Conservation (phyloP, 129 eudicot species). For the Heracleum sosnowskyi region DNA sequence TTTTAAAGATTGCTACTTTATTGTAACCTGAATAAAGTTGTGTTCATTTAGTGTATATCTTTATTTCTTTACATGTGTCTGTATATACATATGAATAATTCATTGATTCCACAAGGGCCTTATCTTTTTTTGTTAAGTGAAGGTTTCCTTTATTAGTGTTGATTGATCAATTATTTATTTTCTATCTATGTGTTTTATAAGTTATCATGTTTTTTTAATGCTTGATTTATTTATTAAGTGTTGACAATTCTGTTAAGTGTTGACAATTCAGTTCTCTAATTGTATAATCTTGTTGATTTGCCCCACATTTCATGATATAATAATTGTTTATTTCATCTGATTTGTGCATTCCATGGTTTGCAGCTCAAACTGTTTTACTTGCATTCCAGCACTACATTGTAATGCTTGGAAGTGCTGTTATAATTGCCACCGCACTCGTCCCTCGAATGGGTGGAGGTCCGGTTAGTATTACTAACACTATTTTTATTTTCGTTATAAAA, state of each 20-base stretch:
- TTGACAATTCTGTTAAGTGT: not conserved
- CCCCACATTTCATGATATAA: not conserved
- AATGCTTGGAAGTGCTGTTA: slow-evolving; percentile 79
- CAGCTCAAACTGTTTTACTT: slow-evolving; percentile 67
- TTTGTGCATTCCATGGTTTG: slow-evolving; percentile 10
- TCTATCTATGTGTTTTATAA: not conserved
- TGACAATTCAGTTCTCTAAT: not conserved
- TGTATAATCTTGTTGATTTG: not conserved
- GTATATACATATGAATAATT: not conserved
- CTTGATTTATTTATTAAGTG: not conserved
- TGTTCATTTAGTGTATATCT: not conserved
- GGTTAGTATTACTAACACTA: slow-evolving; percentile 37
- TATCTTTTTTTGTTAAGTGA: not conserved
- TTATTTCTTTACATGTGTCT: slow-evolving; percentile 7
- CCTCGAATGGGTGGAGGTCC: slow-evolving; percentile 80
- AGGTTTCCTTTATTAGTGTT: not conserved
- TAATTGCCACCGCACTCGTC: slow-evolving; percentile 70
- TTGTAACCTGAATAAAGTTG: slow-evolving; percentile 1
- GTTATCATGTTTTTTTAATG: not conserved
- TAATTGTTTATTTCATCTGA: not conserved
- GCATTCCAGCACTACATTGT: slow-evolving; percentile 96
- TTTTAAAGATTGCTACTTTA: not conserved
- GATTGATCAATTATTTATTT: not conserved
- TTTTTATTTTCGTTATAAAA: not conserved
- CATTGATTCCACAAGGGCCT: not conserved